Percentiles rank a stretch among this genome's conserved stretches.
phyloP scores from a whole-genome alignment of 495 filamentous ascomycete genomes.

The Aspergillus biplanus region DNA sequence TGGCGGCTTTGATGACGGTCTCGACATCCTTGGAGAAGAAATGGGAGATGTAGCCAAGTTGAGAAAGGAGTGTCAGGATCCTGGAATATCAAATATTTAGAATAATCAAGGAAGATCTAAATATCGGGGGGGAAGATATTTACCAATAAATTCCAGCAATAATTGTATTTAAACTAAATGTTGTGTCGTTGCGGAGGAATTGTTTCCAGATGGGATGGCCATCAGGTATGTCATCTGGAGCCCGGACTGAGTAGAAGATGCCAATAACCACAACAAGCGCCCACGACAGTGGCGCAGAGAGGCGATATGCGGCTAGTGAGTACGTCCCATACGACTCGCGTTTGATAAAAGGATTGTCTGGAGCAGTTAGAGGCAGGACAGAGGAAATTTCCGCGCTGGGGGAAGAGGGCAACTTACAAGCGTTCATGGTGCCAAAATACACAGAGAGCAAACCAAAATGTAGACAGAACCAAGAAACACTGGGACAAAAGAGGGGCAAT shows the following conservation, averaged over 20 bases:
- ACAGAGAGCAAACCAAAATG: neutral
- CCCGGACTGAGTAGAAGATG: conserved; percentile 69
- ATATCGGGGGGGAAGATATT: neutral
- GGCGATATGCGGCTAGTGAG: conserved; percentile 61
- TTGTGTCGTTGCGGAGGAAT: conserved; percentile 64
- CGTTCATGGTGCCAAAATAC: neutral
- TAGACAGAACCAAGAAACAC: neutral
- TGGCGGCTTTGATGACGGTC: conserved; percentile 67
- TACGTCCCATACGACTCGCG: conserved; percentile 60
- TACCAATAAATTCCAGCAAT: conserved; percentile 82
- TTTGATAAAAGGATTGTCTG: conserved; percentile 66
- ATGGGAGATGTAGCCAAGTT: conserved; percentile 73
- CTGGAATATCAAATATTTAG: conserved; percentile 37
- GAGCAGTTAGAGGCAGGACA: neutral
- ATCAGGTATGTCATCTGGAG: conserved; percentile 62
- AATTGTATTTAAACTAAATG: conserved; percentile 73
- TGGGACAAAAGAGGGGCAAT: neutral
- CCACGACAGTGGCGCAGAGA: conserved; percentile 73
- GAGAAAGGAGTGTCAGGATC: conserved; percentile 74
- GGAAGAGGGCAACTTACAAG: conserved; percentile 13
- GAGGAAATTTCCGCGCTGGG: neutral
- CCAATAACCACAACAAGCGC: conserved; percentile 66
- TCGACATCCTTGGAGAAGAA: conserved; percentile 68
- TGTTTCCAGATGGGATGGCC: conserved; percentile 68
- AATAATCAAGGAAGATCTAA: neutral